Evolutionary conservation across 352 stramenopile genomes (phyloP), one percentile per base, ranked within the genome.

Genomic region (Phytophthora citricola): DNA sequence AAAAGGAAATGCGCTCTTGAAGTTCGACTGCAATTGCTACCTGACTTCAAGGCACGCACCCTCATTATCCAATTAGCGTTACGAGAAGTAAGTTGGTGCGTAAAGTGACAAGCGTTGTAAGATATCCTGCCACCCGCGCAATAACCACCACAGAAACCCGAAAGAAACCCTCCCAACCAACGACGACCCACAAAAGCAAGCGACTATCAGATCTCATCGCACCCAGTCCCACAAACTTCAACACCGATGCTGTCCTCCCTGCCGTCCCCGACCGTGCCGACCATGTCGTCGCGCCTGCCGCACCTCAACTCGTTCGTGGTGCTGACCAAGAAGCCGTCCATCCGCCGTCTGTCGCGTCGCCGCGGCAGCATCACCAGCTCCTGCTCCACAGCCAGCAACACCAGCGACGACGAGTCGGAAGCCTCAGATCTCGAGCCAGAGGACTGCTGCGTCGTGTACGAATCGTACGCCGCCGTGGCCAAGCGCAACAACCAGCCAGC

Each of bases 381-480:
- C 15, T 79, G 66, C 53, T 81, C 71, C 56, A 75, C 75, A 0
- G 50, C 61, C 27, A 78, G 71, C 47, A 83, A 70, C 62, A 71
- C 47, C 45, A 83, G 75, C 38, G 72, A 76, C 49, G 76, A 75
- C 47, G 75, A 87, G 32, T 73, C 46, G 59, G 66, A 80, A 50
- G 27, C 24, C 1, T 61, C 45, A 2, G 43, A 75, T 22, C 36
- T 68, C 14, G 71, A 76, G 55, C 34, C 48, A 6, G 73, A 87
- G 38, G 79, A 81, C 55, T 83, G 70, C 44, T 74, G 66, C 49
- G 57, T 91, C 47, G 76, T 75, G 15, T 94, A 92, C 75, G 83
- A 90, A 66, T 91, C 81, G 17, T 94, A 92, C 69, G 85, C 82
- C 5, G 83, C 85, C 29, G 83, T 92, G 24, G 63, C 82, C 17